Conservation (phyloP, 176 grass and related monocot species). For the Oryza officinalis region DNA sequence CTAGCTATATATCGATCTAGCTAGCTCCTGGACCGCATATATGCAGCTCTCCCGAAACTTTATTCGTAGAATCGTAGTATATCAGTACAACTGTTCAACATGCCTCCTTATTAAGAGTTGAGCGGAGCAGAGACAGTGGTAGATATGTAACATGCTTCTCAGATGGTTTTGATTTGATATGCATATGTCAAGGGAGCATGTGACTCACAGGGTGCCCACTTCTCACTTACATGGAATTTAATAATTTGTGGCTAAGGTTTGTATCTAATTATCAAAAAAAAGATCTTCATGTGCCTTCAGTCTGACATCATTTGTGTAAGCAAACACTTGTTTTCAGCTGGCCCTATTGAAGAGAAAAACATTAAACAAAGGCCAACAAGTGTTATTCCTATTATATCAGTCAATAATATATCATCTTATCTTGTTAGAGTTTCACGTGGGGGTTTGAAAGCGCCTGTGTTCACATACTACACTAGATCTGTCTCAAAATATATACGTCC, state of each 20-base stretch:
- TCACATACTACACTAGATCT: too few species aligned
- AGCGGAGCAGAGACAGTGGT: not conserved
- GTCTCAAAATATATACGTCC: too few species aligned
- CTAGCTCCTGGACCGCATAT: constrained; percentile 14
- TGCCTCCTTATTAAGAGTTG: not conserved
- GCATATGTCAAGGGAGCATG: constrained; percentile 17
- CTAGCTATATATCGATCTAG: not conserved
- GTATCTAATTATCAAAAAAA: not conserved
- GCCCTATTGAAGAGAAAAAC: not conserved
- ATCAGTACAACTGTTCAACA: not conserved
- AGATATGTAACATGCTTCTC: constrained; percentile 12
- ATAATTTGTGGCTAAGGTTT: constrained; percentile 20
- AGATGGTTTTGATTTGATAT: constrained; percentile 6
- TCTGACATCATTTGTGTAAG: not conserved
- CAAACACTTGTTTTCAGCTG: not conserved
- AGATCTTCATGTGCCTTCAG: not conserved
- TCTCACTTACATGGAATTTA: constrained; percentile 34
- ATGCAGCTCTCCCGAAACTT: not conserved
- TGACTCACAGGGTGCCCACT: constrained; percentile 28
- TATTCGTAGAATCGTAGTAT: not conserved
- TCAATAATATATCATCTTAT: not conserved
- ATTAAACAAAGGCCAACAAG: not conserved
- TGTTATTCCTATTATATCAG: not conserved
- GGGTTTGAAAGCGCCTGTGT: not conserved
- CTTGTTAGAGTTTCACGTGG: not conserved